These are phyloP conservation scores for Polychaeton citri DNA, from an alignment of 2,329 filamentous ascomycete genomes.

Conservation along the genomic window DNA sequence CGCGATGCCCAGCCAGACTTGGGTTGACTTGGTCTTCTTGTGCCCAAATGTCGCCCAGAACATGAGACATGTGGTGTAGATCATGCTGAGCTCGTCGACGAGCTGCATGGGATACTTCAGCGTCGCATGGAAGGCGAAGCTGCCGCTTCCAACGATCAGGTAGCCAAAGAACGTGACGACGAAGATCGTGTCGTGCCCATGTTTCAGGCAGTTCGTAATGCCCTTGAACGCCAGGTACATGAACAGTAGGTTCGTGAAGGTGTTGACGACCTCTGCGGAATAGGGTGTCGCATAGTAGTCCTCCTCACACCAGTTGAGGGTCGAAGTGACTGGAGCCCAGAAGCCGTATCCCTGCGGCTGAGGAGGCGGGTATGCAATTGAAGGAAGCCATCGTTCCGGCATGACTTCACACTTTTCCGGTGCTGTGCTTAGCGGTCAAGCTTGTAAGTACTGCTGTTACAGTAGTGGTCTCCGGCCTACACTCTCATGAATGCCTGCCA, in stretches of 20 bases:
- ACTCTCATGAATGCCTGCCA: no score
- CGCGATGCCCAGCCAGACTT: conserved; percentile 41
- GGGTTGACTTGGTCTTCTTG: conserved; percentile 39
- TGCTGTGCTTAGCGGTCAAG: no score
- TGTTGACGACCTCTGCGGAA: conserved; percentile 65
- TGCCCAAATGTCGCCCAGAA: conserved; percentile 65
- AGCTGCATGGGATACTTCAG: conserved; percentile 60
- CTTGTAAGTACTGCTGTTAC: no score
- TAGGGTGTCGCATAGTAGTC: conserved; percentile 65
- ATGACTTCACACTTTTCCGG: no score
- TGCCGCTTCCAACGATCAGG: conserved; percentile 46
- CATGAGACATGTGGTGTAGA: conserved; percentile 59
- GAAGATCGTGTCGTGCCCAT: conserved; percentile 67
- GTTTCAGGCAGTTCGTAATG: conserved; percentile 55
- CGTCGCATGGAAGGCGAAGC: conserved; percentile 50
- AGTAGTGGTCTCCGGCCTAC: no score
- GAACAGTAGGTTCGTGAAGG: conserved; percentile 71
- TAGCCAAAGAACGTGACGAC: conserved; percentile 51
- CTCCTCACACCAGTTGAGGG: conserved; percentile 71
- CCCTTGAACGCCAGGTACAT: conserved; percentile 65
- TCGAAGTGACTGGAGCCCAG: conserved; percentile 59
- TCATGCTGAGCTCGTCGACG: conserved; percentile 58
- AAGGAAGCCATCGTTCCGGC: conserved; percentile 27
- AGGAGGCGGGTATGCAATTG: conserved; percentile 36
- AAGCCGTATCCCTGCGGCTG: conserved; percentile 35